These are phyloP conservation scores for Lipomyces kockii DNA, from an alignment of 805 yeast species.

Conservation along the genomic window DNA sequence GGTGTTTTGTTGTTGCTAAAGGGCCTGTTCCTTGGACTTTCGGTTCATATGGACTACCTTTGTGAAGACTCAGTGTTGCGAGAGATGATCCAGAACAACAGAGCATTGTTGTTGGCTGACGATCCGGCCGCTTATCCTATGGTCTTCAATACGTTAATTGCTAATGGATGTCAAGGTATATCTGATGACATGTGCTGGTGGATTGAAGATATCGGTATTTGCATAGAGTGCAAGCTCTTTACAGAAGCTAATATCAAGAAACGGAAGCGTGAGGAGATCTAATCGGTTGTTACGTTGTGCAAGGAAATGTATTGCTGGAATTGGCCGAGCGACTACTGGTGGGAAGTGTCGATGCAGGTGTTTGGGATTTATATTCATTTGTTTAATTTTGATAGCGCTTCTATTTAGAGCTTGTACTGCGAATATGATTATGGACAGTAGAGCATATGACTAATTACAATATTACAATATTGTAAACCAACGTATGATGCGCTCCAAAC, in stretches of 20 bases:
- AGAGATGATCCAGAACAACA: background rate
- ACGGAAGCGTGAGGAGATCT: background rate
- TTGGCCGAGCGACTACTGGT: background rate
- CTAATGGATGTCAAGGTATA: constrained; percentile 5
- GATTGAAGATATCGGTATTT: background rate
- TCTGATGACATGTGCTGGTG: constrained; percentile 11
- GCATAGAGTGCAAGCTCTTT: constrained; percentile 3
- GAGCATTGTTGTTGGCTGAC: background rate
- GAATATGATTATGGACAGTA: too few relatives aligned
- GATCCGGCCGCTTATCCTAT: background rate
- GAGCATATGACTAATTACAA: too few relatives aligned
- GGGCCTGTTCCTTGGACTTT: background rate
- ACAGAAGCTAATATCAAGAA: background rate
- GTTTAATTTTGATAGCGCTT: background rate
- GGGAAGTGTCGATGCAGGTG: background rate
- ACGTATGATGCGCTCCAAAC: background rate
- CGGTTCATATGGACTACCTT: background rate
- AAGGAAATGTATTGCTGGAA: background rate
- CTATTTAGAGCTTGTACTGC: background rate
- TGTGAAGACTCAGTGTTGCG: background rate
- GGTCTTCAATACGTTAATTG: background rate
- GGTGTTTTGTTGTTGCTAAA: constrained; percentile 15
- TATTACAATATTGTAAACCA: background rate
- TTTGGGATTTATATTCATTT: background rate
- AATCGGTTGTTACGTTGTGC: background rate